Percentiles rank a stretch among this genome's conserved stretches.
These are phyloP conservation scores for Tylopilus sp. DNA, from an alignment of 768 basidiomycete genomes.

Conservation along the genomic window DNA sequence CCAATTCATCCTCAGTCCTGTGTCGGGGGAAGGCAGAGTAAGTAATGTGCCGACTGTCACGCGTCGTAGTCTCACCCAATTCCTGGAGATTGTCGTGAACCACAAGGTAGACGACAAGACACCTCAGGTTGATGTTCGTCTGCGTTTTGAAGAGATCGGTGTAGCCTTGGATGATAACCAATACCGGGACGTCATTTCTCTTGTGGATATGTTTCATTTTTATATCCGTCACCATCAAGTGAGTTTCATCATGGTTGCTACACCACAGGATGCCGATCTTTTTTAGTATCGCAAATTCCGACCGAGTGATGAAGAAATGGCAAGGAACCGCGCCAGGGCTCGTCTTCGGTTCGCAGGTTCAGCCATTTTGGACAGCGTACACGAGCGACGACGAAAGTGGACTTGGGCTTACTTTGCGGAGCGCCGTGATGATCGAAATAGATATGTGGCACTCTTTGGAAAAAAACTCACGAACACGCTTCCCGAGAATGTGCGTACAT, in stretches of 20 bases:
- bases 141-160: conserved; percentile 91
- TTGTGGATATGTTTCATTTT: conserved; percentile 96
- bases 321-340: conserved; percentile 58
- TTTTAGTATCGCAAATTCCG: conserved; percentile 74
- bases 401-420: conserved; percentile 89
- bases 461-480: conserved; percentile 59
- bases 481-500: conserved; percentile 47
- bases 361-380: conserved; percentile 80
- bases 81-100: conserved; percentile 72
- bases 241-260: conserved; percentile 14
- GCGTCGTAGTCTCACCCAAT: conserved; percentile 1
- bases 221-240: conserved; percentile 84
- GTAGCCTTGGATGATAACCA: conserved; percentile 90
- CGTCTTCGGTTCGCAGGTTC: conserved; percentile 73
- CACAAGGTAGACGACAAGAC: conserved; percentile 67
- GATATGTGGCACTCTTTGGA: conserved; percentile 83
- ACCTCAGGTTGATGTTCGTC: conserved; percentile 83
- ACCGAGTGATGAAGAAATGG: conserved; percentile 59
- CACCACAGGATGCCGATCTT: conserved; percentile 8
- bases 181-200: conserved; percentile 88
- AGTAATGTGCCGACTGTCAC: conserved; percentile 19
- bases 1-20: conserved; percentile 93
- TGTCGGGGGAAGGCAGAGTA: conserved; percentile 91
- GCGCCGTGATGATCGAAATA: conserved; percentile 81
- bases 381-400: conserved; percentile 81